Conservation (phyloP, 441 rosid species). For the Croton setiger region DNA sequence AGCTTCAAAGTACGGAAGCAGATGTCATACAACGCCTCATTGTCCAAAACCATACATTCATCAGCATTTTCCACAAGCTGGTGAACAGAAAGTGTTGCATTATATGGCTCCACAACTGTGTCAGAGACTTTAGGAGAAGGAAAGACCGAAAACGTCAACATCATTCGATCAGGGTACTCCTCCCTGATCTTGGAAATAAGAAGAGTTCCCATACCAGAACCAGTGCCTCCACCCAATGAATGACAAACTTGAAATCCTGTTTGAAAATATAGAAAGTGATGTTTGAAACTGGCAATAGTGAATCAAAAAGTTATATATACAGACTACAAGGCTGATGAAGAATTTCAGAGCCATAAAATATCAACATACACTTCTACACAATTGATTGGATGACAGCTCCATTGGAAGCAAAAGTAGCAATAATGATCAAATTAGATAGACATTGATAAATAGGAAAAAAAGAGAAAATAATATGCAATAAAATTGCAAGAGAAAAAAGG, state of each 20-base stretch:
- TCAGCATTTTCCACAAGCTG: slow-evolving; percentile 65
- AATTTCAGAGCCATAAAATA: background rate
- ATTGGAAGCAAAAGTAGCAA: background rate
- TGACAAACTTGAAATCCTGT: slow-evolving; percentile 51
- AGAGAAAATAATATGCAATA: background rate
- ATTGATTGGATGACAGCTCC: background rate
- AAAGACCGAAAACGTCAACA: slow-evolving; percentile 57
- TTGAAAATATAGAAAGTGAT: background rate
- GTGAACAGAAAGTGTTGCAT: slow-evolving; percentile 60
- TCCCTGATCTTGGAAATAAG: slow-evolving; percentile 54
- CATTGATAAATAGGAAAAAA: background rate
- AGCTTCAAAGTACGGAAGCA: slow-evolving; percentile 58
- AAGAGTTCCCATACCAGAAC: slow-evolving; percentile 52
- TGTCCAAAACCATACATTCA: slow-evolving; percentile 59
- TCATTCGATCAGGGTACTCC: slow-evolving; percentile 65
- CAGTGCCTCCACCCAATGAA: slow-evolving; percentile 50
- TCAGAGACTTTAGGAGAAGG: slow-evolving; percentile 63
- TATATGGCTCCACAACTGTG: slow-evolving; percentile 62
- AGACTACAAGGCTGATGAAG: background rate
- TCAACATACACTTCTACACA: background rate
- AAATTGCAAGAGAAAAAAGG: background rate
- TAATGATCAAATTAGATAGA: background rate
- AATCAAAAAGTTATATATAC: background rate
- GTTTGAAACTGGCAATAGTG: background rate
- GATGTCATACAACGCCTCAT: slow-evolving; percentile 49